Conservation (phyloP, 2,329 filamentous ascomycete genomes). For the Plenodomus lindquistii region DNA sequence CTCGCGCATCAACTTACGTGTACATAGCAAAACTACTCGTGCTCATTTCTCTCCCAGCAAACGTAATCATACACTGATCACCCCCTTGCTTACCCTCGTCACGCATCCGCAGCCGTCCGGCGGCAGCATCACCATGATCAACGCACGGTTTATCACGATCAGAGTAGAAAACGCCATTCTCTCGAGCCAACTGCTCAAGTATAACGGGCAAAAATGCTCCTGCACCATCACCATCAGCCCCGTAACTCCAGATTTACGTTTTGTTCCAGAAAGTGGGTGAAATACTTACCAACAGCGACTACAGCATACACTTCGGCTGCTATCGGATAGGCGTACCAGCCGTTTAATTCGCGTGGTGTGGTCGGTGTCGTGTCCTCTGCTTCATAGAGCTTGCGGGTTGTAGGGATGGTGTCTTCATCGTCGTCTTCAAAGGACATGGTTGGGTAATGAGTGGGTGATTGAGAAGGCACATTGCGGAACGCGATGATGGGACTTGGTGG, state of each 20-base stretch:
- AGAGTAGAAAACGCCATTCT: constrained; percentile 80
- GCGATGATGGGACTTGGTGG: background rate
- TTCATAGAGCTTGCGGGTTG: constrained; percentile 20
- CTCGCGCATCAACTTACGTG: constrained; percentile 51
- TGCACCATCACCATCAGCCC: too few species aligned
- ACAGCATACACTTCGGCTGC: constrained; percentile 92
- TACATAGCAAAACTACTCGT: constrained; percentile 96
- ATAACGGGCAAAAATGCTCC: constrained; percentile 92
- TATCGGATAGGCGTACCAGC: constrained; percentile 91
- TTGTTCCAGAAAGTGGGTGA: too few species aligned
- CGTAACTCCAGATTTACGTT: too few species aligned
- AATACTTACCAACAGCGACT: constrained; percentile 76
- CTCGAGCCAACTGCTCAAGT: constrained; percentile 84
- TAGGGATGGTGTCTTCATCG: constrained; percentile 2
- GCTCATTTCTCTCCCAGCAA: constrained; percentile 80
- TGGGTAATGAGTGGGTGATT: background rate
- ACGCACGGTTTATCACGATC: constrained; percentile 75
- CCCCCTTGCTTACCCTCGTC: constrained; percentile 21
- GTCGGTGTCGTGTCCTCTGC: constrained; percentile 67
- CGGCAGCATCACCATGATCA: constrained; percentile 57
- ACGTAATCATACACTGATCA: constrained; percentile 74
- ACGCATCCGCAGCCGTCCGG: constrained; percentile 22
- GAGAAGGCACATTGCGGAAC: background rate
- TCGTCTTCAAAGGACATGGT: constrained; percentile 16
- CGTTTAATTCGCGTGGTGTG: constrained; percentile 75